These are phyloP conservation scores for Quercus bicolor DNA, from an alignment of 306 rosid species.

Conservation along the genomic window DNA sequence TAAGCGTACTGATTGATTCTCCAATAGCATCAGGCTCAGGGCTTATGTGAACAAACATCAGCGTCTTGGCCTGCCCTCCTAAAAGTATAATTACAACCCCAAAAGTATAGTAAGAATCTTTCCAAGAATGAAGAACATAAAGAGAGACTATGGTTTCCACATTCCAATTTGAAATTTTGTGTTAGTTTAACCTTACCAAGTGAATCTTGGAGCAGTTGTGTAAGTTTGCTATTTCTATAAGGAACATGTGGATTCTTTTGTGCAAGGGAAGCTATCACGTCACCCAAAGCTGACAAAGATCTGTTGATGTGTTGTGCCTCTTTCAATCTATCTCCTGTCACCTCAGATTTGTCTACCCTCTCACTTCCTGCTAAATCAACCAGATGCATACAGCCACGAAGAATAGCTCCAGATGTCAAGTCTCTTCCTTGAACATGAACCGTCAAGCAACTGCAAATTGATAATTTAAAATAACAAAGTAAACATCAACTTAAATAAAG, in stretches of 20 bases:
- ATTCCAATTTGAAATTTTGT: background rate
- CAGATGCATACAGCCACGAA: conserved; percentile 95
- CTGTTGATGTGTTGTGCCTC: conserved; percentile 95
- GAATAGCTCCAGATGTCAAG: conserved; percentile 70
- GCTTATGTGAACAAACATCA: conserved; percentile 96
- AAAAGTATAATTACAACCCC: conserved; percentile 15
- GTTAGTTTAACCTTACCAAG: conserved; percentile 58
- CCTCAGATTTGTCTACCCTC: conserved; percentile 96
- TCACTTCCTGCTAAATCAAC: conserved; percentile 98
- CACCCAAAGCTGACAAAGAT: conserved; percentile 96
- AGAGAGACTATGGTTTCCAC: background rate
- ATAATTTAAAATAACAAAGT: conserved; percentile 21
- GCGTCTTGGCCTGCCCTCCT: conserved; percentile 97
- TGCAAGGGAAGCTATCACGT: conserved; percentile 93
- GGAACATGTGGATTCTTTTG: conserved; percentile 95
- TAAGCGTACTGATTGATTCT: conserved; percentile 87
- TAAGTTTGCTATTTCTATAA: conserved; percentile 93
- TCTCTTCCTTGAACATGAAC: conserved; percentile 98
- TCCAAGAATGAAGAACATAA: background rate
- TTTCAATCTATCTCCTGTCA: conserved; percentile 88
- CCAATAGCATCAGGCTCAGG: conserved; percentile 78
- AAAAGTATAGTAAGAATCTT: conserved; percentile 11
- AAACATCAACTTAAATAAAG: conserved; percentile 7
- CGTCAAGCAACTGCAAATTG: conserved; percentile 81
- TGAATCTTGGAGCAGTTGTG: conserved; percentile 95